phyloP scores from a whole-genome alignment of 176 grass and related monocot genomes.

The Carex littledalei region DNA sequence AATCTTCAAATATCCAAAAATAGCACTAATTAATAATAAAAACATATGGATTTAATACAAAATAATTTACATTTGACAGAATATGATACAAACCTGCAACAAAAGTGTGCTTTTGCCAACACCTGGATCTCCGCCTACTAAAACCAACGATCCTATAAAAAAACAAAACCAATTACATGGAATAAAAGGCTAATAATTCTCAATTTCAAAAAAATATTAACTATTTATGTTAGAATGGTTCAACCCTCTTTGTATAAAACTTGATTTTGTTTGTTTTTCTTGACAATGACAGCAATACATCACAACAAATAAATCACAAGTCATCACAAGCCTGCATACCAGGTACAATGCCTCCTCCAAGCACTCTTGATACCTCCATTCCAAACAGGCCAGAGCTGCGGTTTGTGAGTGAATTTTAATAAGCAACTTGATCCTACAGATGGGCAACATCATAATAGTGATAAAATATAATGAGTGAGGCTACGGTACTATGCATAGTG shows the following conservation, averaged over 20 bases:
- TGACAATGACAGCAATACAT: not conserved
- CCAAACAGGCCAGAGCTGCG: constrained; percentile 68
- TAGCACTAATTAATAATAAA: constrained; percentile 34
- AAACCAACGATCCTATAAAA: constrained; percentile 81
- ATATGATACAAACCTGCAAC: constrained; percentile 54
- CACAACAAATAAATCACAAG: not conserved
- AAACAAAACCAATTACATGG: not conserved
- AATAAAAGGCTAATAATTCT: not conserved
- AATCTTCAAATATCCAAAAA: constrained; percentile 44
- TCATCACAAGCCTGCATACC: constrained; percentile 35
- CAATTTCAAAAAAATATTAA: not conserved
- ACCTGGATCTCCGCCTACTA: constrained; percentile 95
- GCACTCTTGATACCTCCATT: constrained; percentile 61
- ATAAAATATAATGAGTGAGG: not conserved
- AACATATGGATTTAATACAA: constrained; percentile 16
- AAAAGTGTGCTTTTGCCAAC: constrained; percentile 95
- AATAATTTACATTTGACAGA: not conserved
- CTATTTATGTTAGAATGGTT: not conserved
- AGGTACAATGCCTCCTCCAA: constrained; percentile 91
- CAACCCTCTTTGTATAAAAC: constrained; percentile 1
- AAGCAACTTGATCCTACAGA: not conserved
- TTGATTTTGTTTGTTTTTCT: not conserved
- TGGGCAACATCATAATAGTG: not conserved
- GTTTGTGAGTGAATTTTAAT: not conserved
- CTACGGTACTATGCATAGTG: no score